phyloP scores from a whole-genome alignment of 768 basidiomycete species.

The Exsudoporus frostii region DNA sequence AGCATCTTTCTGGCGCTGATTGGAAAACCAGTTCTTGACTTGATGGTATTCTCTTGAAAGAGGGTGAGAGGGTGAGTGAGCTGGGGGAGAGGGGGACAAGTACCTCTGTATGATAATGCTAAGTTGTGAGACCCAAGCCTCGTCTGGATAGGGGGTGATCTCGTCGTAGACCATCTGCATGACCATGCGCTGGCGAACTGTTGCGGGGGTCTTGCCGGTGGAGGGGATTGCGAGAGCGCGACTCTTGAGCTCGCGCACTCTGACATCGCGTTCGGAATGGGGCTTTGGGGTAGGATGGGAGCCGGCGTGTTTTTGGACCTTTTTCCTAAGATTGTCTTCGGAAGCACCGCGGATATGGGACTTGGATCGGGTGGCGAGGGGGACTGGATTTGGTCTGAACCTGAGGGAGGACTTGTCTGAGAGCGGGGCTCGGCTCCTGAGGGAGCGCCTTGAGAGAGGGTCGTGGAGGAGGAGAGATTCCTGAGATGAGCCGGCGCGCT shows the following conservation, averaged over 20 bases:
- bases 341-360: constrained; percentile 20
- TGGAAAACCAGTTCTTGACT: constrained; percentile 68
- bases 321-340: constrained; percentile 30
- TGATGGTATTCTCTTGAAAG: constrained; percentile 50
- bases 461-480: constrained; percentile 27
- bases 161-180: constrained; percentile 63
- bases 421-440: constrained; percentile 21
- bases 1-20: constrained; percentile 52
- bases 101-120: constrained; percentile 57
- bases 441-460: constrained; percentile 23
- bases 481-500: constrained; percentile 20
- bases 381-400: constrained; percentile 21
- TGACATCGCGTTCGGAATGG: constrained; percentile 30
- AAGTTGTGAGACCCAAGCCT: constrained; percentile 58
- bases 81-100: constrained; percentile 9
- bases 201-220: constrained; percentile 47
- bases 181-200: constrained; percentile 51
- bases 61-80: background rate
- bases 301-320: constrained; percentile 21
- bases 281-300: constrained; percentile 19
- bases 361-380: constrained; percentile 27
- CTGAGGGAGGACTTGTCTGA: constrained; percentile 27
- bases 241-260: constrained; percentile 30
- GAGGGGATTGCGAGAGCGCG: constrained; percentile 33
- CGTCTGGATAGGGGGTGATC: constrained; percentile 62